Conservation (phyloP, 169 alveolate species). For the Plasmodium cynomolgi region DNA sequence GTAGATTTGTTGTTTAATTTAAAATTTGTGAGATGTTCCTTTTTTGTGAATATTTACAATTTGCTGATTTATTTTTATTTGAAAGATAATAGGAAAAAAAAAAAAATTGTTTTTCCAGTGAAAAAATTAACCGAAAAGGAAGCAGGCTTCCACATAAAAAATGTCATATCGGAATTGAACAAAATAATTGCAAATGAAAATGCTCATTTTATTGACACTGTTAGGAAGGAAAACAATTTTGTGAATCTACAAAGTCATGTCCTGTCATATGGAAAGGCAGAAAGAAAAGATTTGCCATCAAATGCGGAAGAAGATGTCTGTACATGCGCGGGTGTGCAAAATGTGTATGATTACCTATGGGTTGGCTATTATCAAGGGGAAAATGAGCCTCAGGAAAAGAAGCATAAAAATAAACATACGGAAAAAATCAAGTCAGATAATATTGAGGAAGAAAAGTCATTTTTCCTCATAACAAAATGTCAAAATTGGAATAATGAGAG, state of each 20-base stretch:
- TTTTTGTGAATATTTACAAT: conserved; percentile 42
- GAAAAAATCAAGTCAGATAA: not conserved
- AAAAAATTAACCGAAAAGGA: conserved; percentile 31
- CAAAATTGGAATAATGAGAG: conserved; percentile 4
- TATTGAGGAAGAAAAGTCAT: conserved; percentile 18
- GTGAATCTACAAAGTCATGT: not conserved
- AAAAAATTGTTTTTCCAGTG: conserved; percentile 21
- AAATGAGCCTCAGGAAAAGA: not conserved
- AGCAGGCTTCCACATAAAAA: conserved; percentile 5
- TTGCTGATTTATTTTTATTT: conserved; percentile 25
- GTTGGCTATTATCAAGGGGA: not conserved
- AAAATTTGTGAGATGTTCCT: conserved; percentile 34
- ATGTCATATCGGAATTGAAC: conserved; percentile 40
- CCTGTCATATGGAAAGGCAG: not conserved
- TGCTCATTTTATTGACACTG: not conserved
- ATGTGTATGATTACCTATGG: conserved; percentile 66
- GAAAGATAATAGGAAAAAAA: conserved; percentile 11
- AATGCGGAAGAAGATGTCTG: conserved; percentile 11
- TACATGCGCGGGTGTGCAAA: not conserved
- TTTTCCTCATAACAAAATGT: conserved; percentile 24
- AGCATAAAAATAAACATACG: not conserved
- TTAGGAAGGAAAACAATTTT: conserved; percentile 7
- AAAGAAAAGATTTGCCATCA: not conserved
- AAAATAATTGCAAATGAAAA: conserved; percentile 39
- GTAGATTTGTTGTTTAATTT: conserved; percentile 50